Base-by-base conservation (phyloP, 2,329 filamentous ascomycete species). In the Teratosphaeria viscida region DNA sequence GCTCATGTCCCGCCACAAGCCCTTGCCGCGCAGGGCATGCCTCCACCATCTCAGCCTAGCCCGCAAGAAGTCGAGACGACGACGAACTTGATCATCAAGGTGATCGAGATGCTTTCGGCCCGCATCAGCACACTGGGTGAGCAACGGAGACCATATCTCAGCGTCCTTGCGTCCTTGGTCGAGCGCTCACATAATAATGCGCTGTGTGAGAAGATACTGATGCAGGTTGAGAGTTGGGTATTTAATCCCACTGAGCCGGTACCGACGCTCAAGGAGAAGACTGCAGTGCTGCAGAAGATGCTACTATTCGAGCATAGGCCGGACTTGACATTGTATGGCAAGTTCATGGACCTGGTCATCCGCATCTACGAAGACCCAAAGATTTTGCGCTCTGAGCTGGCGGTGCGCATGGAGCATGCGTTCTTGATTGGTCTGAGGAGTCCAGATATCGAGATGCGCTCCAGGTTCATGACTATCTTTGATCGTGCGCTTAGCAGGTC, bases 251-350 rank as follows among this genome's bases (percentile, higher is more conserved):
- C 90, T 60, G 94, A 96, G 64, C 94, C 91, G 1, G 96, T 94
- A 82, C 94, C 94, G 0, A 99, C 94, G 0, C 81, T 99, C 1
- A 99, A 99, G 74, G 95, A 99, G 75, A 99, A 99, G 78, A 97
- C 92, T 0, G 95, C 95, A 1, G 94, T 99, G 1, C 78, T 99
- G n/a, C 92, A 95, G 68, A 99, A 99, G 77, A 99, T 99, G 94
- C 78, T 97, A 16, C 86, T 92, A 0, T 99, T 99, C 66, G 94
- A 99, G 74, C 85, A 89, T 60, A 84, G 94, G 47, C 77, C 82
- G 32, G 92, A 97, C 70, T 84, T 86, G 35, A 90, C 87, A 0
- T 86, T 99, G 77, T 80, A 99, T 60, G 91, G 87, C 66, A 92
- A 92, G 71, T 99, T 97, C 77, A 80, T 99, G 60, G 89, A 97